Percentiles rank a stretch among this genome's conserved stretches.
Conservation (phyloP, 73 alveolate species). For the Paramecium biaurelia region DNA sequence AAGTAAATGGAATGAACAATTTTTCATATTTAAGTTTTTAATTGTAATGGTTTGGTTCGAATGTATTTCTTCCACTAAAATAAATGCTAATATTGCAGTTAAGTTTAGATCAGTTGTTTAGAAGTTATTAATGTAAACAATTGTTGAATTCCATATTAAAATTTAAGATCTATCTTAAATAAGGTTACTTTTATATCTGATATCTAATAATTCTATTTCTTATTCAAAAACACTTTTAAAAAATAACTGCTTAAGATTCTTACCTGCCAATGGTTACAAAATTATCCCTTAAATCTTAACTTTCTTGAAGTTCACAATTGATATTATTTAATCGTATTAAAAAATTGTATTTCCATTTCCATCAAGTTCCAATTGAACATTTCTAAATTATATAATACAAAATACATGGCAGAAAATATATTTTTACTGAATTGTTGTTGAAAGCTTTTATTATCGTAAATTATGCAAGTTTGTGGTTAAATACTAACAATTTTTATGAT, state of each 20-base stretch:
- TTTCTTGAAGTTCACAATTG: neutral
- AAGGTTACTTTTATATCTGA: neutral
- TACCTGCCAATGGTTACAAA: neutral
- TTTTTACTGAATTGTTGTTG: neutral
- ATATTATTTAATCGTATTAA: neutral
- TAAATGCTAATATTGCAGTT: neutral
- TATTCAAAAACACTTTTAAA: neutral
- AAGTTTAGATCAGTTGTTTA: neutral
- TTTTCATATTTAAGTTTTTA: neutral
- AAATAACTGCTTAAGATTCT: neutral
- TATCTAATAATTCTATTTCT: neutral
- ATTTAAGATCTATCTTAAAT: neutral
- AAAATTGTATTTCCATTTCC: neutral
- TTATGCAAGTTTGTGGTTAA: neutral
- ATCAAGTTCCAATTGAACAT: neutral
- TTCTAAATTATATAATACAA: neutral
- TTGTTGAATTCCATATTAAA: neutral
- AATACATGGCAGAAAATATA: neutral
- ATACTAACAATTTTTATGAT: neutral
- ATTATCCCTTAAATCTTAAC: neutral
- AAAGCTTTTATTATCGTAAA: neutral
- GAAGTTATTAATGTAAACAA: neutral
- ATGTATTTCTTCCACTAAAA: neutral
- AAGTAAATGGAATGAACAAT: neutral
- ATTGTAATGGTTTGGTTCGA: neutral